These are phyloP conservation scores for Talaromyces islandicus DNA, from an alignment of 2,329 filamentous ascomycete species.

Conservation along the genomic window DNA sequence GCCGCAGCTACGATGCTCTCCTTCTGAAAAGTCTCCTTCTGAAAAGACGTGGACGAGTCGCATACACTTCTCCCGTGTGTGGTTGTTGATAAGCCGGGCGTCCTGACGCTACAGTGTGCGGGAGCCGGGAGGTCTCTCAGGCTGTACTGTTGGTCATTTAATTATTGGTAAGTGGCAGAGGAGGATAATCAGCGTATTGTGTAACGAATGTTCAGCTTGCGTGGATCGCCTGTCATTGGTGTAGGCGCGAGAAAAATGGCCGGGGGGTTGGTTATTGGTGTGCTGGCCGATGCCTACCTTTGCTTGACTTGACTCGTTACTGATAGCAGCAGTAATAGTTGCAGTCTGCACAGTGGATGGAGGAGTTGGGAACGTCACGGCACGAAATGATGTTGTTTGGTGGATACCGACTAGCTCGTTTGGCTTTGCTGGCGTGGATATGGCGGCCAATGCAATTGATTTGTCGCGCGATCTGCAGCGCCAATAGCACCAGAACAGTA, in stretches of 20 bases:
- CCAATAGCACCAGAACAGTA: conserved; percentile 2
- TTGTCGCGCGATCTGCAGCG: neutral
- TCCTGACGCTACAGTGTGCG: neutral
- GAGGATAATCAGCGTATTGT: neutral
- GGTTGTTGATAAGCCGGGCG: neutral
- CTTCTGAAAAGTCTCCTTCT: neutral
- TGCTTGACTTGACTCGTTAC: neutral
- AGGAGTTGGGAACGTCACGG: neutral
- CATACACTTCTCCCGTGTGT: neutral
- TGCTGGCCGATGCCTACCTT: neutral
- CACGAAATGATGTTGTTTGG: neutral
- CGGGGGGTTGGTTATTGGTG: neutral
- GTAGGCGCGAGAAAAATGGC: neutral
- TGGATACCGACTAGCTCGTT: neutral
- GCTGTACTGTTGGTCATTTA: neutral
- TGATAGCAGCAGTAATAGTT: neutral
- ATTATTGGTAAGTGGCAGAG: neutral
- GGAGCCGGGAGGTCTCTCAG: neutral
- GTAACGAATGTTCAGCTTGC: neutral
- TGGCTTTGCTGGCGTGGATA: neutral
- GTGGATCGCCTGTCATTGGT: neutral
- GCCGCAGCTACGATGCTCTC: neutral
- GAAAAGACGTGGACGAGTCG: neutral
- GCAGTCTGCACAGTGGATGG: neutral
- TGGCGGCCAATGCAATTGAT: neutral